Base-by-base conservation (phyloP, 495 filamentous ascomycete genomes). In the Astrothelium subdiscretum region DNA sequence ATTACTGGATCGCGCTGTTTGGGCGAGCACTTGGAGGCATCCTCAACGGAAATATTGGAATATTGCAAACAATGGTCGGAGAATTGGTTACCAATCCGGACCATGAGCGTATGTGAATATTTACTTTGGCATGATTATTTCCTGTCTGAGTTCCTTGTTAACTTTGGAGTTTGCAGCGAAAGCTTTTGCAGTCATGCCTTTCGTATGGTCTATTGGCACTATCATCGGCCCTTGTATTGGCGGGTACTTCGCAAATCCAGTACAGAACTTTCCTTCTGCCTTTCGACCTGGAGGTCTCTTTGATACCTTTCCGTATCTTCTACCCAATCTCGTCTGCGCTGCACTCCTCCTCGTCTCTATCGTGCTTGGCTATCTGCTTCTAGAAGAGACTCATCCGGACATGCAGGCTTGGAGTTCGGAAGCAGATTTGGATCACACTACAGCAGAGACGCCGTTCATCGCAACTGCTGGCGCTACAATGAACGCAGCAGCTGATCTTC, bases 1-100 rank as follows among this genome's bases (percentile, higher is more conserved):
- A 87, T 67, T 85, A 92, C 66, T 89, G 88, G 86, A 71, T 88
- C 52, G 91, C 90, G 5, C 74, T 95, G 43, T 61, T 79, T 38
- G 91, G 89, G 18, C 79, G 91, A 63, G 80, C 83, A n/a, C 72
- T 95, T 6, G 90, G 88, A 13, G 91, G 91, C 26, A 74, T 87
- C 3, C 75, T 96, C 44, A 95, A 95, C 76, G 90, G 90, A 44
- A 95, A 95, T 66, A 86, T 92, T 68, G 90, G 86, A 11, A 89
- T 95, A 32, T 90, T 95, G 63, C 89, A 92, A 71, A 92, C 89
- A n/a, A 92, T 92, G 88, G 89, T 95, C 26, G 89, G 86, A 24
- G 90, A 95, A 70, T 67, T 92, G 58, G 87, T 92, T 51, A 85
- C 79, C 24, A 85, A 86, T 32, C 88, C 87, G 2, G 85, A 90